Evolutionary conservation across 2,329 filamentous ascomycete species (phyloP).

Genomic region (Beauveria sp.): DNA sequence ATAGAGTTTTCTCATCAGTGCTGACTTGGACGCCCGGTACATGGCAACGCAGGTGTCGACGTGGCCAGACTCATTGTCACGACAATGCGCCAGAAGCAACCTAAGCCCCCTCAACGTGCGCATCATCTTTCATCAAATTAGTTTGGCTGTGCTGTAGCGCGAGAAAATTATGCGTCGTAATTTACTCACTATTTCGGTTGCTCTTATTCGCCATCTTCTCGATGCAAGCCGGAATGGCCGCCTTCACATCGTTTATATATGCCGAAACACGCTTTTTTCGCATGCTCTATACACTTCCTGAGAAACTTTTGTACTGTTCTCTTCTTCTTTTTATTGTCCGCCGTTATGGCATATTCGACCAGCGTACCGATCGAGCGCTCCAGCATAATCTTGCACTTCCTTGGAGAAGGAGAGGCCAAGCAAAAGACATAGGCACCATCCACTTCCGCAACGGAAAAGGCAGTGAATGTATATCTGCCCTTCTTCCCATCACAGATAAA

Average conservation of each 20-base stretch:
- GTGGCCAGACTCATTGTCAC: too few species aligned
- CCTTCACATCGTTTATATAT: background rate
- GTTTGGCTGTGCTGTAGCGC: too few species aligned
- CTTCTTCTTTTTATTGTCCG: background rate
- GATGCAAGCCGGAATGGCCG: background rate
- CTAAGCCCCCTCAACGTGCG: too few species aligned
- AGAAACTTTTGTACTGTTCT: background rate
- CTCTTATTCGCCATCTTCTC: background rate
- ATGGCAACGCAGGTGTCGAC: too few species aligned
- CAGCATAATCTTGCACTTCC: background rate
- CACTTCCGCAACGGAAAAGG: too few species aligned
- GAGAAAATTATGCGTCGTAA: too few species aligned
- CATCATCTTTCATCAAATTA: too few species aligned
- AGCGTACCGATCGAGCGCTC: background rate
- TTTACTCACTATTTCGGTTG: conserved; percentile 19
- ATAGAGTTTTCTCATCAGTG: too few species aligned
- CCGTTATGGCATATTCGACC: background rate
- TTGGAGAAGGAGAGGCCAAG: background rate
- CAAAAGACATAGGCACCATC: too few species aligned
- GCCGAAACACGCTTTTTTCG: background rate
- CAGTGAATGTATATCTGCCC: too few species aligned
- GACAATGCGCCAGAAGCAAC: too few species aligned
- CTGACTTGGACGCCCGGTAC: too few species aligned
- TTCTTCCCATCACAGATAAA: background rate
- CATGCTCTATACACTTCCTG: background rate